These are phyloP conservation scores for Cercospora citrullina DNA, from an alignment of 2,329 filamentous ascomycete genomes.

Conservation along the genomic window DNA sequence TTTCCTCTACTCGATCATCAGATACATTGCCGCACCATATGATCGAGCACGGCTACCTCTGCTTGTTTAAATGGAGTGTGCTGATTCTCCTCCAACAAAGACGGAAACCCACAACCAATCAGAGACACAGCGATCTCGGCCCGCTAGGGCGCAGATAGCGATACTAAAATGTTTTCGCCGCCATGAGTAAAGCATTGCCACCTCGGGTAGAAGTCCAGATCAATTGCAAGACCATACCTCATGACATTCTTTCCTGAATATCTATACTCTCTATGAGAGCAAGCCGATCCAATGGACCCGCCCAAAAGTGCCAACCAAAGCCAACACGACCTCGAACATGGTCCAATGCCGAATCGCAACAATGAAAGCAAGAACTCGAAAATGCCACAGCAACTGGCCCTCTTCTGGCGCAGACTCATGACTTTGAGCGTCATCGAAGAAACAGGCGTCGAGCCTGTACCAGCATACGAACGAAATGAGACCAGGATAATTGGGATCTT, in stretches of 20 bases:
- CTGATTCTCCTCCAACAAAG: neutral
- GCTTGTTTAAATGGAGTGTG: neutral
- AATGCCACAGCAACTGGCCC: neutral
- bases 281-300: neutral
- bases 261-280: neutral
- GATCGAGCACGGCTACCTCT: neutral
- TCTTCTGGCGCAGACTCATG: slow-evolving; percentile 11
- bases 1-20: neutral
- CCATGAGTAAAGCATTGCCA: neutral
- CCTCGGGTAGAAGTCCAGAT: neutral
- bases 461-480: slow-evolving; percentile 55
- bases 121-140: neutral
- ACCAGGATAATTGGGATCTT: slow-evolving; percentile 59
- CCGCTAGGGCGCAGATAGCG: neutral
- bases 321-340: neutral
- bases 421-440: slow-evolving; percentile 16
- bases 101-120: neutral
- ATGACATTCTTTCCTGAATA: neutral
- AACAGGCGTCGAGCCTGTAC: slow-evolving; percentile 57
- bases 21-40: neutral
- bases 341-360: neutral
- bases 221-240: neutral
- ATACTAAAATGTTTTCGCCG: neutral
- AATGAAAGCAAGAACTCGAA: neutral
- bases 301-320: neutral